Base-by-base conservation (phyloP, 345 rosid species). In the Cardamine occulta region DNA sequence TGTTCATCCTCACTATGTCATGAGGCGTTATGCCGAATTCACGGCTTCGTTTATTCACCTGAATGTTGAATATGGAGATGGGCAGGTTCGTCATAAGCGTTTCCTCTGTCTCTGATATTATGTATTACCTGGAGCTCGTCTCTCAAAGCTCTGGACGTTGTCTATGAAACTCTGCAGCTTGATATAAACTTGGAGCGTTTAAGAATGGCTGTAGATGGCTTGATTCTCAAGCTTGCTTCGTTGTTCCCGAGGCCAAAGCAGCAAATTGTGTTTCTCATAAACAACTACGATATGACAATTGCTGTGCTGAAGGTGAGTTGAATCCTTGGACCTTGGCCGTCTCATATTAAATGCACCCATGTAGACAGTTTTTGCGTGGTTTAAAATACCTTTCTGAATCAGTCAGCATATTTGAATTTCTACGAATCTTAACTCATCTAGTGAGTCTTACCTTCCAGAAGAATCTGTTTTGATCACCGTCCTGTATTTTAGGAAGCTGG, bases 21-120 rank as follows among this genome's bases (percentile, higher is more conserved):
- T 90, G 98, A 88, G 99, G 82, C 99, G 97, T 63, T 95, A 95
- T 71, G 99, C 99, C 52, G 99, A 92, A 82, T 95, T 92, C 75
- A 90, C 97, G 6, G 97, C 97, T 60, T 95, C 99, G 21, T 97
- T 95, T 77, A 92, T 92, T 81, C 98, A 92, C 74, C 90, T 95
- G 52, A 95, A 95, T 82, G 90, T 90, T 64, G 97, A 87, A 79
- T 89, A 89, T 82, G 97, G 98, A 66, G 98, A 95, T 80, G 98
- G 98, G 52, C 99, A 95, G 96, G 98, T 95, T 52, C 58, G 85
- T 66, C 57, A 35, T 44, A 19, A 26, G 32, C 28, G 63, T 74
- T 55, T 44, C 29, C 60, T 73, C 40, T 74, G 17, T 60, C 39
- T 73, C 68, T 45, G 47, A 47, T 57, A 21, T 19, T 55, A 39